Percentiles rank a stretch among this genome's conserved stretches.
Evolutionary conservation across 331 rosid genomes (phyloP).

Genomic region (Arachis monticola): DNA sequence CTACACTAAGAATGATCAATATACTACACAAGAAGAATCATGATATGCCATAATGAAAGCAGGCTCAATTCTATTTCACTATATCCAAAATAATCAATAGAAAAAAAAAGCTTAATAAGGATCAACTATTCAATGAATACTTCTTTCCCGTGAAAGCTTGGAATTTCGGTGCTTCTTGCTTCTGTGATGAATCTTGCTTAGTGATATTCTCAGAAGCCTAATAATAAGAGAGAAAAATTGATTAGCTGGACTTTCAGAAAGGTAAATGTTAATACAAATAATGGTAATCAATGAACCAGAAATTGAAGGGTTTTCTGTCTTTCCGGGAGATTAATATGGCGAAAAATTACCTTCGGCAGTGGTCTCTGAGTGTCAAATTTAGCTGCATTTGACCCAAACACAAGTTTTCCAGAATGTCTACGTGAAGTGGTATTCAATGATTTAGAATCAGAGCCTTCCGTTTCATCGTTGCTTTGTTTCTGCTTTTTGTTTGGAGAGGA

Average conservation of each 20-base stretch:
- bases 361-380: constrained; percentile 34
- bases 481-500: constrained; percentile 42
- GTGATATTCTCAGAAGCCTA: constrained; percentile 39
- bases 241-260: neutral
- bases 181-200: constrained; percentile 43
- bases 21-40: neutral
- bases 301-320: neutral
- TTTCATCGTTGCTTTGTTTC: constrained; percentile 41
- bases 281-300: neutral
- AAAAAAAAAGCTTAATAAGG: constrained; percentile 13
- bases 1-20: neutral
- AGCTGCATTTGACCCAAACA: constrained; percentile 51
- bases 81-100: neutral
- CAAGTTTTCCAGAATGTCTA: constrained; percentile 54
- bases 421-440: constrained; percentile 30
- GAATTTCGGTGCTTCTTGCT: constrained; percentile 49
- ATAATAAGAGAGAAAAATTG: constrained; percentile 1
- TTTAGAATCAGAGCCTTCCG: constrained; percentile 39
- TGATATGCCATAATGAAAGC: neutral
- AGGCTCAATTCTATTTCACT: constrained; percentile 24
- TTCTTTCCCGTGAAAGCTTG: constrained; percentile 66
- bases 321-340: neutral
- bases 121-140: constrained; percentile 54
- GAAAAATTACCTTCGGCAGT: constrained; percentile 44
- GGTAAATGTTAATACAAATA: neutral